Percentiles rank a stretch among this genome's conserved stretches.
Evolutionary conservation across 2,329 filamentous ascomycete species (phyloP).

Genomic region (Nigrograna mackinnonii): DNA sequence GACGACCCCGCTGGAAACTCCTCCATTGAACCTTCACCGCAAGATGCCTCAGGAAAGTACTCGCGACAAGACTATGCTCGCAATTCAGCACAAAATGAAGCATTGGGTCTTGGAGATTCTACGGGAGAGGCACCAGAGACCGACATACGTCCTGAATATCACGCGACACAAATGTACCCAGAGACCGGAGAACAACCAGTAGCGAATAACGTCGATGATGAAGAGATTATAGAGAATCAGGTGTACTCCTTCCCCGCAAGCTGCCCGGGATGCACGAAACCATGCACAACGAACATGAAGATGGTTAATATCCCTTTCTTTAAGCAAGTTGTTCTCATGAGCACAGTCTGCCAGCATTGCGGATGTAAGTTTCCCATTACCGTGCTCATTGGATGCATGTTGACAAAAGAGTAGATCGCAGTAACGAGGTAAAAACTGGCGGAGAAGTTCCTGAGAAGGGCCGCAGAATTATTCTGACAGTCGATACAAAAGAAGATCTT

Average conservation of each 20-base stretch:
- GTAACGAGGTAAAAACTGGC: constrained; percentile 97
- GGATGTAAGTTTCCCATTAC: constrained; percentile 59
- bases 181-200: constrained; percentile 38
- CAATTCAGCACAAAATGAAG: constrained; percentile 82
- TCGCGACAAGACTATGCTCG: constrained; percentile 81
- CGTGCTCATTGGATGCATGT: constrained; percentile 1
- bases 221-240: constrained; percentile 89
- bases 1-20: constrained; percentile 96
- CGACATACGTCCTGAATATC: constrained; percentile 58
- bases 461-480: constrained; percentile 77
- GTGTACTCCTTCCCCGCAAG: constrained; percentile 91
- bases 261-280: constrained; percentile 86
- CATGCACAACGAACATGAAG: constrained; percentile 94
- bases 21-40: constrained; percentile 85
- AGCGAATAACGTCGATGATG: constrained; percentile 57
- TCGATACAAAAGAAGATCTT: constrained; percentile 73
- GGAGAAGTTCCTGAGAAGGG: constrained; percentile 88
- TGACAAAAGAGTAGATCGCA: constrained; percentile 61
- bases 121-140: constrained; percentile 57
- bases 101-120: constrained; percentile 71
- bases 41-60: constrained; percentile 83
- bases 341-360: constrained; percentile 86
- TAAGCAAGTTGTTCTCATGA: constrained; percentile 96
- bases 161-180: constrained; percentile 50
- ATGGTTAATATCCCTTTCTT: constrained; percentile 98